A percentile compares a stretch with the other conserved stretches of the same genome.
Conservation (phyloP, 106 monocot species). For the Dendrobium officinale region DNA sequence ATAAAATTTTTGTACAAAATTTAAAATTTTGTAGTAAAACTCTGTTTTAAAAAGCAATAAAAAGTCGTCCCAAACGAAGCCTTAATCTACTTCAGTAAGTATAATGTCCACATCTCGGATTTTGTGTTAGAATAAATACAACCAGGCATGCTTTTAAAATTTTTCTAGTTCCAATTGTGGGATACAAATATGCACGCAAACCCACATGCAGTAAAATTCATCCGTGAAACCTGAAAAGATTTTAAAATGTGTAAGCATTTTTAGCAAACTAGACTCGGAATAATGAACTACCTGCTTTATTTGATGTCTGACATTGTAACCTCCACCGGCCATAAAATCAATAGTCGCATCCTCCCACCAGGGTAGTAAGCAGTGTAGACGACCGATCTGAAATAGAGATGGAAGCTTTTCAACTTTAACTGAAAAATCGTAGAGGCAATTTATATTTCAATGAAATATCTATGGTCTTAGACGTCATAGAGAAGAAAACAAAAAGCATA, state of each 20-base stretch:
- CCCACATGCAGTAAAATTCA: background rate
- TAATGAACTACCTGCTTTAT: slow-evolving; percentile 58
- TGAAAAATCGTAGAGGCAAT: background rate
- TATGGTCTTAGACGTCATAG: background rate
- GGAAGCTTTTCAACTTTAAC: background rate
- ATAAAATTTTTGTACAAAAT: too few species aligned
- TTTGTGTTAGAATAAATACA: background rate
- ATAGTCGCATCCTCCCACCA: slow-evolving; percentile 99
- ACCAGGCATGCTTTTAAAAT: background rate
- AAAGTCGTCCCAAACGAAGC: too few species aligned
- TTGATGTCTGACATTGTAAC: slow-evolving; percentile 64
- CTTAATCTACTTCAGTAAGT: too few species aligned
- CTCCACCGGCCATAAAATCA: slow-evolving; percentile 91
- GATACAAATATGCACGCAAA: background rate
- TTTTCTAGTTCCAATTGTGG: background rate
- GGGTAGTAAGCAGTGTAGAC: slow-evolving; percentile 75
- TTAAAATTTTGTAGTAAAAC: too few species aligned
- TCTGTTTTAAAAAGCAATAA: too few species aligned
- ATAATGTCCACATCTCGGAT: background rate
- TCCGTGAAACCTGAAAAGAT: too few species aligned
- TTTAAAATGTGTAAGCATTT: background rate
- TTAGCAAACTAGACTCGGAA: background rate
- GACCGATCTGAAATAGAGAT: slow-evolving; percentile 51
- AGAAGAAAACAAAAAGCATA: background rate
- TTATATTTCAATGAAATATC: background rate